These are phyloP conservation scores for Dothidotthia symphoricarpi DNA, from an alignment of 2,329 filamentous ascomycete genomes.

Conservation along the genomic window DNA sequence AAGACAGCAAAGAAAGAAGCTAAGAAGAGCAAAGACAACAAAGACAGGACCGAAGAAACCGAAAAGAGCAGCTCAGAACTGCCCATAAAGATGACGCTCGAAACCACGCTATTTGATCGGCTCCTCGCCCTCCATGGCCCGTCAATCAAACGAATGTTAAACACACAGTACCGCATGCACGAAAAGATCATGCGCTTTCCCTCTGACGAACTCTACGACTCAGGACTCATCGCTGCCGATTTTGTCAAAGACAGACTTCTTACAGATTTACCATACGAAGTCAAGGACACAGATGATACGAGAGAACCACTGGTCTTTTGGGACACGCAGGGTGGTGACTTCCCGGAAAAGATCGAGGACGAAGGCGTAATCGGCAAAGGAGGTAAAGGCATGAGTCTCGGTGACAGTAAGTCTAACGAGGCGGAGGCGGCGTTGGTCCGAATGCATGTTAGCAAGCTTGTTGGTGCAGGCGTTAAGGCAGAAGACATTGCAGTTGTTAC, in stretches of 20 bases:
- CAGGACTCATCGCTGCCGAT: conserved; percentile 76
- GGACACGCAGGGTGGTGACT: conserved; percentile 94
- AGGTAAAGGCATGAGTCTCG: conserved; percentile 53
- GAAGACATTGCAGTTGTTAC: conserved; percentile 92
- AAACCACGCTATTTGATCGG: conserved; percentile 90
- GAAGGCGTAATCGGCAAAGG: conserved; percentile 56
- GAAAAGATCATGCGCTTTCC: conserved; percentile 94
- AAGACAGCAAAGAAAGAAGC: conserved; percentile 35
- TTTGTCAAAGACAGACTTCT: conserved; percentile 73
- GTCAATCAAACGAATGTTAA: conserved; percentile 89
- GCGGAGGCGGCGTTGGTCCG: conserved; percentile 81
- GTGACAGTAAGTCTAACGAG: conserved; percentile 86
- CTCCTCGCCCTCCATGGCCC: conserved; percentile 78
- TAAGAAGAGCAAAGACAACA: conserved; percentile 37
- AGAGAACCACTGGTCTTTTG: conserved; percentile 86
- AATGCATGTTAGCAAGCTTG: conserved; percentile 71
- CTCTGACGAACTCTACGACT: conserved; percentile 82
- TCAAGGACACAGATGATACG: conserved; percentile 81
- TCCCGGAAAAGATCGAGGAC: conserved; percentile 77
- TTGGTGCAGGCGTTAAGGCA: conserved; percentile 74
- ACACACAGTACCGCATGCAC: conserved; percentile 97
- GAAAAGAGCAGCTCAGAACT: conserved; percentile 34
- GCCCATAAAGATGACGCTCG: conserved; percentile 58
- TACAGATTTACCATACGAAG: conserved; percentile 72
- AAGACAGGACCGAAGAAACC: conserved; percentile 27